Conservation (phyloP, 2,329 filamentous ascomycete genomes). For the Lachnum nothofagi region DNA sequence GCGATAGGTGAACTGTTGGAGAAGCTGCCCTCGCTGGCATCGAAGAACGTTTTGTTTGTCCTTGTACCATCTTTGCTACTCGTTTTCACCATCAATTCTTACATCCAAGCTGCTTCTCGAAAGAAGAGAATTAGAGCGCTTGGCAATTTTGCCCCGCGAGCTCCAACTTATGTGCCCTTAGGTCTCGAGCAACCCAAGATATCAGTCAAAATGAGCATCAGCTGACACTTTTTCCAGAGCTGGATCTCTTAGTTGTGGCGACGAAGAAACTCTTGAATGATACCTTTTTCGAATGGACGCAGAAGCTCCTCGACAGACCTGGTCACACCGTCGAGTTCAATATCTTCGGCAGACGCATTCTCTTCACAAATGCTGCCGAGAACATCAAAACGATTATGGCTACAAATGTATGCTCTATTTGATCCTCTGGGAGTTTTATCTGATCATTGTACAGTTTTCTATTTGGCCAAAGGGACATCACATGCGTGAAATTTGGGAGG, state of each 20-base stretch:
- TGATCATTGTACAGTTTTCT: slow-evolving; percentile 1
- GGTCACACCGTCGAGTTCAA: slow-evolving; percentile 8
- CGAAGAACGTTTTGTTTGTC: background rate
- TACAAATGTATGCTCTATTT: background rate
- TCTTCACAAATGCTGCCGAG: slow-evolving; percentile 7
- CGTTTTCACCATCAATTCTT: background rate
- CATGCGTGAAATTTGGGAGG: background rate
- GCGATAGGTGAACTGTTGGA: background rate
- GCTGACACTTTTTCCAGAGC: background rate
- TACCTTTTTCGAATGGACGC: slow-evolving; percentile 4
- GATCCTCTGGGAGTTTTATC: background rate
- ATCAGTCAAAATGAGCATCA: background rate
- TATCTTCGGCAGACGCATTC: slow-evolving; percentile 1
- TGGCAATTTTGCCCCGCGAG: background rate
- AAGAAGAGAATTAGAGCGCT: background rate
- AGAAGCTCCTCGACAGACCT: background rate
- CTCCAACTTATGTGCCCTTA: background rate
- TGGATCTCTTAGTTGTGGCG: background rate
- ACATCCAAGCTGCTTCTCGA: background rate
- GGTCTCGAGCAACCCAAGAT: background rate
- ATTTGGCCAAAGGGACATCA: slow-evolving; percentile 2
- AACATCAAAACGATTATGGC: slow-evolving; percentile 10
- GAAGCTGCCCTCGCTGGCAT: background rate
- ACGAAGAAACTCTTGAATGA: slow-evolving; percentile 1
- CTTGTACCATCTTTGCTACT: background rate